phyloP scores from a whole-genome alignment of 2,329 filamentous ascomycete species.

The Dactylonectria estremocensis region DNA sequence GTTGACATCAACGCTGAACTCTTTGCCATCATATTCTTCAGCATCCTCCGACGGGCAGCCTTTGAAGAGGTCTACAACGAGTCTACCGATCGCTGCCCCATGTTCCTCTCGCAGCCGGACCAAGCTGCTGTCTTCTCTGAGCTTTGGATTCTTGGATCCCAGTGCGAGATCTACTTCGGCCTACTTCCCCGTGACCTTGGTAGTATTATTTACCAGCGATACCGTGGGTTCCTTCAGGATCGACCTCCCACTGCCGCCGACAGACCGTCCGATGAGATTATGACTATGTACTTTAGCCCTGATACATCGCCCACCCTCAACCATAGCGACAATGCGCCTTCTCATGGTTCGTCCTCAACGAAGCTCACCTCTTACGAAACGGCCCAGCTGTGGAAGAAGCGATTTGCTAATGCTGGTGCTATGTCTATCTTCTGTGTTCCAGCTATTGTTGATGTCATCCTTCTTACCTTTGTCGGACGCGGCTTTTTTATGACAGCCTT shows the following conservation, averaged over 20 bases:
- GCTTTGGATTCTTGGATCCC: constrained; percentile 39
- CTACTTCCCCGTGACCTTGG: constrained; percentile 36
- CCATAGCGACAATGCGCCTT: background rate
- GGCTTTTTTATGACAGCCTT: constrained; percentile 40
- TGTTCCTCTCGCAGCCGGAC: constrained; percentile 38
- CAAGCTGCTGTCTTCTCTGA: constrained; percentile 39
- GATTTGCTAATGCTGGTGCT: constrained; percentile 32
- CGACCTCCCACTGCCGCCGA: constrained; percentile 31
- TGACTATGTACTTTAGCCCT: constrained; percentile 39
- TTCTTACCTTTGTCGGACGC: constrained; percentile 36
- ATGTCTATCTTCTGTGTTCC: constrained; percentile 39
- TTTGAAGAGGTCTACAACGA: constrained; percentile 40
- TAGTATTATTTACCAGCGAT: constrained; percentile 27
- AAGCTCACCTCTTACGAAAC: constrained; percentile 30
- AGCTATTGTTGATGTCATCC: constrained; percentile 31
- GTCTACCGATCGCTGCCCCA: constrained; percentile 37
- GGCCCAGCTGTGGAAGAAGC: constrained; percentile 33
- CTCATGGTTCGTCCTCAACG: background rate
- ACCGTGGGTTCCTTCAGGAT: constrained; percentile 24
- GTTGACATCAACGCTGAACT: constrained; percentile 36
- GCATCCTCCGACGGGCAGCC: constrained; percentile 27
- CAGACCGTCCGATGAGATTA: constrained; percentile 35
- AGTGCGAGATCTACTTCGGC: constrained; percentile 39
- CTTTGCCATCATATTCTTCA: constrained; percentile 34
- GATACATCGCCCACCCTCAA: constrained; percentile 16